Percentiles rank a stretch among this genome's conserved stretches.
Evolutionary conservation across 371 early-diverging fungal genomes (phyloP).

Genomic region (Haplosporangium sp.): DNA sequence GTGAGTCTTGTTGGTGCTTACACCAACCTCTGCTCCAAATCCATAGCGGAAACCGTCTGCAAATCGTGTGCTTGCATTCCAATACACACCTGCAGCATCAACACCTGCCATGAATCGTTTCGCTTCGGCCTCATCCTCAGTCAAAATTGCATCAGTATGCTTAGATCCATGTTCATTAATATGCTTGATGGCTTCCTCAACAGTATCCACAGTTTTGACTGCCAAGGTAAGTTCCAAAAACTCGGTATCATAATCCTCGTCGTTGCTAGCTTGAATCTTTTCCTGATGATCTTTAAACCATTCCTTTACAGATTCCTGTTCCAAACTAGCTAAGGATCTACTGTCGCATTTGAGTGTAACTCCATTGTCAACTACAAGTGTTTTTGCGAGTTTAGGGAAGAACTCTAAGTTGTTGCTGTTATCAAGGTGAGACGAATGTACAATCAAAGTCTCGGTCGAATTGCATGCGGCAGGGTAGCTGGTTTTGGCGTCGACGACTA

Average conservation of each 20-base stretch:
- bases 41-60: slow-evolving; percentile 99
- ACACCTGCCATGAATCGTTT: slow-evolving; percentile 90
- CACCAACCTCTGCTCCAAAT: slow-evolving; percentile 97
- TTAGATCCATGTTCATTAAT: slow-evolving; percentile 94
- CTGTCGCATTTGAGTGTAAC: slow-evolving; percentile 76
- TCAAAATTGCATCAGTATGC: slow-evolving; percentile 95
- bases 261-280: slow-evolving; percentile 41
- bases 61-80: slow-evolving; percentile 96
- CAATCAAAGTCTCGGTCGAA: slow-evolving; percentile 90
- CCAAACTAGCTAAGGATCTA: slow-evolving; percentile 48
- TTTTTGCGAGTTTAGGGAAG: slow-evolving; percentile 65
- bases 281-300: slow-evolving; percentile 34
- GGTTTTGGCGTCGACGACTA: slow-evolving; percentile 93
- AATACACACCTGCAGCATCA: slow-evolving; percentile 97
- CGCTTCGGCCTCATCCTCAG: slow-evolving; percentile 78
- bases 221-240: slow-evolving; percentile 90
- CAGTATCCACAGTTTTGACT: slow-evolving; percentile 79
- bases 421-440: slow-evolving; percentile 73
- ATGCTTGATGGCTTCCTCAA: slow-evolving; percentile 88
- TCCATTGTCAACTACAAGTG: slow-evolving; percentile 63
- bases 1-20: slow-evolving; percentile 97
- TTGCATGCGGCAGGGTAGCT: slow-evolving; percentile 98
- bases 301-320: slow-evolving; percentile 4
- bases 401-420: slow-evolving; percentile 33
- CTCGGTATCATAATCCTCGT: slow-evolving; percentile 88